Evolutionary conservation across 148 eudicot genomes (phyloP), one percentile per base, ranked within the genome.

Genomic region (Pouteria glomerata): DNA sequence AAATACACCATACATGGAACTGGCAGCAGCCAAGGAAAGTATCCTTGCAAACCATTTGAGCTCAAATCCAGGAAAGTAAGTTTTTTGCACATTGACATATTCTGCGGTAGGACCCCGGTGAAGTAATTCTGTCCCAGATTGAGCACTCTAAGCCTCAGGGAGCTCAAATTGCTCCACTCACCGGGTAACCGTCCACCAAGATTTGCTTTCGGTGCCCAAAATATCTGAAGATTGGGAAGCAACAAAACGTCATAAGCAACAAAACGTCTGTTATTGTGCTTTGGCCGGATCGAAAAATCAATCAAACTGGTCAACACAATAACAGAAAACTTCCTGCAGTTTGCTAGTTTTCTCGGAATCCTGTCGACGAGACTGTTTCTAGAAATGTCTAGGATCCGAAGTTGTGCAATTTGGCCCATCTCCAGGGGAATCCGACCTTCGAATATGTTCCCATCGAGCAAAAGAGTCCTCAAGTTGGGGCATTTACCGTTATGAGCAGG

Each of bases 151-250:
- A n/a, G n/a, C n/a, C n/a, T n/a, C 33, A 82, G 73, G 41, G 73
- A 74, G 57, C 76, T 66, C 19, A 63, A 66, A 21, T 62, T 51
- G 13, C 51, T 66, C 91, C 87, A 87, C 27, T 45, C 58, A 37
- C 44, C 26, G 7, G 72, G 81, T 82, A 87, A 79, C 5, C 57
- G 51, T n/a, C 87, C 88, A 8, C 79, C 84, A 29, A 87, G 75
- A 63, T 83, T 85, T 21, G 85, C 85, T 72, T 87, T 85, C 51
- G 91, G 91, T 19, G 85, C 88, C 91, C 89, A 87, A 8, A 87
- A 62, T 31, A 85, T 73, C 77, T 76, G 77, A 74, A 87, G 83
- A 55, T 60, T 73, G 26, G 88, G 87, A 34, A 87, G 78, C 73
- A 61, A 72, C 10, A 80, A 75, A 3, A 85, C 74, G 73, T 85